Conservation (phyloP, 2,329 filamentous ascomycete species). For the Claviceps sp. region DNA sequence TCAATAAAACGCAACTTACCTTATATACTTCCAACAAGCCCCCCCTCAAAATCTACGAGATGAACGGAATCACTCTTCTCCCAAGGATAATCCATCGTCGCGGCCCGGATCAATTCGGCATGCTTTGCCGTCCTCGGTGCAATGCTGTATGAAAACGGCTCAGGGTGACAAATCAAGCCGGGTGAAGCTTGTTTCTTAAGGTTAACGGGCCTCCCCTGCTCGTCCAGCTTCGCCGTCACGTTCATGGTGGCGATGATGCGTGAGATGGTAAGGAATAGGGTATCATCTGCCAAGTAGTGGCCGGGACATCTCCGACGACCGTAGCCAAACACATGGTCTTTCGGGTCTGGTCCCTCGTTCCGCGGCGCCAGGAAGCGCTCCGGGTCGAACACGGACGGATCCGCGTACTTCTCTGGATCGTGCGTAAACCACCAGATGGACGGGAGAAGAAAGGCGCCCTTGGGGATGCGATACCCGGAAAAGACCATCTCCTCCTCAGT, state of each 20-base stretch:
- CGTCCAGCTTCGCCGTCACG: constrained; percentile 15
- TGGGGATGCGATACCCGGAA: constrained; percentile 14
- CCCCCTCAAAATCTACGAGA: not conserved
- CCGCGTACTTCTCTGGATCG: constrained; percentile 51
- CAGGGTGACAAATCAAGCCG: constrained; percentile 2
- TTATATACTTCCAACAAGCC: not conserved
- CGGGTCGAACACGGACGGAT: constrained; percentile 20
- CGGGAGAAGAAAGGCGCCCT: constrained; percentile 13
- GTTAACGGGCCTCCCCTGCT: constrained; percentile 23
- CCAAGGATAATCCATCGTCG: constrained; percentile 5
- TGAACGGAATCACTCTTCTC: constrained; percentile 4
- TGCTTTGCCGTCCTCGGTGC: constrained; percentile 4
- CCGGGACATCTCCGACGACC: constrained; percentile 24
- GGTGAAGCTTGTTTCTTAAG: constrained; percentile 1
- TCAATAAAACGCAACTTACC: not conserved
- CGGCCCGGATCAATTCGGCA: not conserved
- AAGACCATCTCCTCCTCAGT: constrained; percentile 17
- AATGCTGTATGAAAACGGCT: not conserved
- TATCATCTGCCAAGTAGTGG: constrained; percentile 16
- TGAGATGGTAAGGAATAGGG: constrained; percentile 20
- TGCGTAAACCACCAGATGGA: constrained; percentile 33
- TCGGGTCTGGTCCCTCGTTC: constrained; percentile 16
- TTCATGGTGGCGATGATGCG: constrained; percentile 33
- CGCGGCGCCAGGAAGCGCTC: constrained; percentile 16
- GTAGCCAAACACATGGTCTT: constrained; percentile 18